Percentiles rank a stretch among this genome's conserved stretches.
Evolutionary conservation across 257 asterid species (phyloP).

Genomic region (Solanum appendiculatum): DNA sequence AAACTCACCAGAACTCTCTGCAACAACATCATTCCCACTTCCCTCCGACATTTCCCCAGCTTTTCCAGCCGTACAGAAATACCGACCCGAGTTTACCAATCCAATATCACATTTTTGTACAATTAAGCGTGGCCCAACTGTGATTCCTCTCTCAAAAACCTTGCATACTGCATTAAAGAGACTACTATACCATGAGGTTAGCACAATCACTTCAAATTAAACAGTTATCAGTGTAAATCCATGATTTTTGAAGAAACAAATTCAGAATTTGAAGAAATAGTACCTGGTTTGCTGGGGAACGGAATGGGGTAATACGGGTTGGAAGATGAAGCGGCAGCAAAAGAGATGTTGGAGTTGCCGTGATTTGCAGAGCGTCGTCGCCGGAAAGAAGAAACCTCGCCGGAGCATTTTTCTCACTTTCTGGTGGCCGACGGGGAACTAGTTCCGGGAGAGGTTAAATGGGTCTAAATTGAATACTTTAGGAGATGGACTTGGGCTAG

Average conservation of each 20-base stretch:
- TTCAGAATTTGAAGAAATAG: background rate
- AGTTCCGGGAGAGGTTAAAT: background rate
- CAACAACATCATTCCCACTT: constrained; percentile 8
- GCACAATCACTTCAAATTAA: background rate
- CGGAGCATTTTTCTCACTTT: background rate
- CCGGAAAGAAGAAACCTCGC: background rate
- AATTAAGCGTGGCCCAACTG: constrained; percentile 7
- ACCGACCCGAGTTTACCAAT: constrained; percentile 37
- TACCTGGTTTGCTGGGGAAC: constrained; percentile 27
- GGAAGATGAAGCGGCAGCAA: background rate
- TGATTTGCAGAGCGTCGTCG: constrained; percentile 14
- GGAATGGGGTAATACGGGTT: constrained; percentile 7
- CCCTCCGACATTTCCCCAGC: constrained; percentile 15
- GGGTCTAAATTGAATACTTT: background rate
- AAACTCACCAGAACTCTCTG: constrained; percentile 27
- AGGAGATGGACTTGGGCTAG: background rate
- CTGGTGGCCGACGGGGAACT: background rate
- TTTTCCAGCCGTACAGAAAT: constrained; percentile 18
- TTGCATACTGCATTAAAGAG: constrained; percentile 23
- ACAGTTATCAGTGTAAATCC: background rate
- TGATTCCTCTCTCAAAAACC: constrained; percentile 20
- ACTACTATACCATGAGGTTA: constrained; percentile 12
- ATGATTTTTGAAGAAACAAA: background rate
- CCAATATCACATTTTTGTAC: constrained; percentile 19
- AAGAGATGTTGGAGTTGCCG: constrained; percentile 19